A percentile compares a stretch with the other conserved stretches of the same genome.
Evolutionary conservation across 768 basidiomycete genomes (phyloP).

Genomic region (Lentinula guzmanii): DNA sequence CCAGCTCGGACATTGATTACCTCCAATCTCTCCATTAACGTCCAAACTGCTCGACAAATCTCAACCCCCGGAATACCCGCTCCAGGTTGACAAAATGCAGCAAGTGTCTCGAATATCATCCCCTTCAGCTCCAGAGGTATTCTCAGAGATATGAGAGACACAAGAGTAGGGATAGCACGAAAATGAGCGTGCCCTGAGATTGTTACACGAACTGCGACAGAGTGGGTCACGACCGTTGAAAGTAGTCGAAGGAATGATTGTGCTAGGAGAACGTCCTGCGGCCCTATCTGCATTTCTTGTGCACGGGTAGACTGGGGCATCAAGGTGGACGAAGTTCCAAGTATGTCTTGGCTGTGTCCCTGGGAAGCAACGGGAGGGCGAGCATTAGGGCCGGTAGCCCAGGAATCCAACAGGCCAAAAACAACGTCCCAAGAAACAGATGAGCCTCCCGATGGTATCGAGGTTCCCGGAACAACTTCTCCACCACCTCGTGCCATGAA

Average conservation of each 20-base stretch:
- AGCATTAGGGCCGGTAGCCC: slow-evolving; percentile 52
- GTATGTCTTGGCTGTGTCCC: slow-evolving; percentile 20
- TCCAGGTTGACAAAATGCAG: slow-evolving; percentile 80
- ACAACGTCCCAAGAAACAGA: slow-evolving; percentile 75
- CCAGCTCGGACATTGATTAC: slow-evolving; percentile 68
- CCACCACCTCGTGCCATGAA: slow-evolving; percentile 77
- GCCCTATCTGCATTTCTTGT: slow-evolving; percentile 45
- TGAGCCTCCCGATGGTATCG: slow-evolving; percentile 44
- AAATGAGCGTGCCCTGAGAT: slow-evolving; percentile 74
- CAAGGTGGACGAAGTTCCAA: slow-evolving; percentile 5
- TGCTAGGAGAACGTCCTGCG: slow-evolving; percentile 72
- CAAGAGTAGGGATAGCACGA: slow-evolving; percentile 74
- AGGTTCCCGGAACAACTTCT: slow-evolving; percentile 60
- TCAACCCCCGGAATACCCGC: slow-evolving; percentile 70
- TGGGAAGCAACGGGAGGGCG: slow-evolving; percentile 41
- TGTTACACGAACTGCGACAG: slow-evolving; percentile 72
- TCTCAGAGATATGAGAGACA: slow-evolving; percentile 70
- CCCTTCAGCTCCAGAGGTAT: slow-evolving; percentile 92
- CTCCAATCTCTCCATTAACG: slow-evolving; percentile 76
- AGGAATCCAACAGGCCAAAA: slow-evolving; percentile 70
- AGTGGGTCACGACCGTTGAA: slow-evolving; percentile 67
- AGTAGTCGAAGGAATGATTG: slow-evolving; percentile 79
- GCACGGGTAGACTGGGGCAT: slow-evolving; percentile 33
- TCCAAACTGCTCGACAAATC: slow-evolving; percentile 80
- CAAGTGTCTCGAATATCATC: slow-evolving; percentile 71